Conservation (phyloP, 1,139 yeast species). For the Candida sp. region DNA sequence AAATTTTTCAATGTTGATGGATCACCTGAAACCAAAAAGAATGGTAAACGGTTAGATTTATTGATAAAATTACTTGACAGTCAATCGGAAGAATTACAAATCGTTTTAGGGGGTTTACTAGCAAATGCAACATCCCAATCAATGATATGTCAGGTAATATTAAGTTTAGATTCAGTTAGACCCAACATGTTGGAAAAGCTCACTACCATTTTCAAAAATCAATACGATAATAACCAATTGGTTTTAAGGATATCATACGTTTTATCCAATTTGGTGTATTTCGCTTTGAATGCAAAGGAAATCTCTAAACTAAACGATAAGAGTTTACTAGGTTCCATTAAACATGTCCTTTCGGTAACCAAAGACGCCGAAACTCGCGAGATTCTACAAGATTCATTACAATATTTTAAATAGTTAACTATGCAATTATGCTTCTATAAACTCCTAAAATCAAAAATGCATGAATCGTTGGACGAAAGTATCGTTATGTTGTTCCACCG, state of each 20-base stretch:
- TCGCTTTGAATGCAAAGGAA: constrained; percentile 14
- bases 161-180: constrained; percentile 19
- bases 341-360: constrained; percentile 9
- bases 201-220: constrained; percentile 22
- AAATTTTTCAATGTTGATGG: constrained; percentile 47
- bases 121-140: constrained; percentile 50
- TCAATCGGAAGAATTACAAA: constrained; percentile 32
- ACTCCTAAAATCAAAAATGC: constrained; percentile 21
- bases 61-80: constrained; percentile 41
- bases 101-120: constrained; percentile 42
- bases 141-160: constrained; percentile 35
- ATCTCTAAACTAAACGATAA: constrained; percentile 10
- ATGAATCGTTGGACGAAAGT: constrained; percentile 40
- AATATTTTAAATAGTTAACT: not conserved
- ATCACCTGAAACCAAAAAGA: constrained; percentile 15
- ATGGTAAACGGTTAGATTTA: constrained; percentile 30
- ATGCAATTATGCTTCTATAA: constrained; percentile 1
- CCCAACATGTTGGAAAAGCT: constrained; percentile 20
- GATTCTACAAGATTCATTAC: constrained; percentile 1
- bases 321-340: constrained; percentile 17
- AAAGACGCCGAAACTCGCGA: constrained; percentile 16
- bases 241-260: constrained; percentile 33
- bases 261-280: constrained; percentile 26
- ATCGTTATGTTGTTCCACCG: constrained; percentile 24
- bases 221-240: constrained; percentile 26